Evolutionary conservation across 2,329 filamentous ascomycete species (phyloP), one percentile per base, ranked within the genome.

Genomic region (Mycosphaerella sp.): DNA sequence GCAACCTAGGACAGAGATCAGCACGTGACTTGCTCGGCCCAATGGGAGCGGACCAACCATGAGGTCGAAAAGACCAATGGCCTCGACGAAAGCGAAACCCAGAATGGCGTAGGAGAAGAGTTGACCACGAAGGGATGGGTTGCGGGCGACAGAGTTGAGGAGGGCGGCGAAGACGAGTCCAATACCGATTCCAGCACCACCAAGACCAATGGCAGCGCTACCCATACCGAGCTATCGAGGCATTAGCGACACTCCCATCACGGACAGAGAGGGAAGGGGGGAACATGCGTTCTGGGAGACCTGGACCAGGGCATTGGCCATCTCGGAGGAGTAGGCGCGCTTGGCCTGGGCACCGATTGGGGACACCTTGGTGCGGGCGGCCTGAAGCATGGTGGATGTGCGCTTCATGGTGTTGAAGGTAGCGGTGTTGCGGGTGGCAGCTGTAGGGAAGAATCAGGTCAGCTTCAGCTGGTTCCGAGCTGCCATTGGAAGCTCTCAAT

Each of bases 91-190:
- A 73, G 87, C 88, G 79, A 93, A 93, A 79, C 88, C 87, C 72
- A 93, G 79, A 86, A 93, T 91, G 82, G 87, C 87, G 79, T 93
- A 91, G 66, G 86, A 87, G 86, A 93, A 95, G 71, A 95, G 87
- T 83, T 94, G 89, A 74, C 87, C 88, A 79, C 87, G 86, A 79
- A 94, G 87, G 71, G 86, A 86, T 71, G 88, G 88, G 87, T 95
- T 95, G 79, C 88, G 87, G 79, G 88, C 87, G 74, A 93, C 87
- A 78, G 84, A 84, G 76, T 87, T 84, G 71, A 94, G 81, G 73
- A 94, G 87, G 70, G 87, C 84, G 72, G 86, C 87, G 83, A 94
- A 94, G 72, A 94, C 88, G 72, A 91, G 84, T 81, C 88, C 88
- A 77, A 93, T 94, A 87, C 88, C 88, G 75, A 93, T 88, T 89